These are phyloP conservation scores for Camelina laxa DNA, from an alignment of 345 rosid species.

Conservation along the genomic window DNA sequence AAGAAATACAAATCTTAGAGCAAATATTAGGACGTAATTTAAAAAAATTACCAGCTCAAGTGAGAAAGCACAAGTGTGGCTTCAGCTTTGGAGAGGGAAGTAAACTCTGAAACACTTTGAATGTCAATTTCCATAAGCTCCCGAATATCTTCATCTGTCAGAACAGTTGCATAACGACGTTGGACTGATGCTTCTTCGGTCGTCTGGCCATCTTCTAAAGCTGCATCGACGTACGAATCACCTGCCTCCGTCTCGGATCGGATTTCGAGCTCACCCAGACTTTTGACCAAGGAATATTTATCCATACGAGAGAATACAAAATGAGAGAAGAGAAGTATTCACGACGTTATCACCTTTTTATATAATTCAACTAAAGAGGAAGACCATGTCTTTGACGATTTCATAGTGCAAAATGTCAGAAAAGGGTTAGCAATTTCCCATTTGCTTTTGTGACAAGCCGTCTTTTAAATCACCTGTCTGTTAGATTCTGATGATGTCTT, in stretches of 20 bases:
- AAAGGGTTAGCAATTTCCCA: not conserved
- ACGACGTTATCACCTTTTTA: not conserved
- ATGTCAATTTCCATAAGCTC: slow-evolving; percentile 16
- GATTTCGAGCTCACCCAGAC: not conserved
- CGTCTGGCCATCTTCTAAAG: slow-evolving; percentile 24
- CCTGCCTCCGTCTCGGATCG: not conserved
- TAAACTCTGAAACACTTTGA: slow-evolving; percentile 6
- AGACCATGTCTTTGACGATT: slow-evolving; percentile 14
- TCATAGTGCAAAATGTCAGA: no score
- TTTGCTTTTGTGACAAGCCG: not conserved
- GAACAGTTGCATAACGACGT: slow-evolving; percentile 16
- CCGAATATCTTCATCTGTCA: slow-evolving; percentile 16
- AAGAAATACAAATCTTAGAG: slow-evolving; percentile 13
- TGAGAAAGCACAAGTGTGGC: slow-evolving; percentile 33
- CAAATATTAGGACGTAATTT: not conserved
- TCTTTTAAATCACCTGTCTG: not conserved
- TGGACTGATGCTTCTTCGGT: not conserved
- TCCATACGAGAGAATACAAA: slow-evolving; percentile 1
- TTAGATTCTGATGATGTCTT: not conserved
- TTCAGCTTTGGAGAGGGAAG: slow-evolving; percentile 29
- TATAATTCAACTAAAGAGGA: slow-evolving; percentile 2
- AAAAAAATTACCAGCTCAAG: slow-evolving; percentile 5
- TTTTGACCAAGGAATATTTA: not conserved
- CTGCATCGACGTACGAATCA: not conserved
- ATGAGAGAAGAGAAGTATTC: slow-evolving; percentile 4